phyloP scores from a whole-genome alignment of 192 early-diverging fungal species.

The Coemansia sp. region DNA sequence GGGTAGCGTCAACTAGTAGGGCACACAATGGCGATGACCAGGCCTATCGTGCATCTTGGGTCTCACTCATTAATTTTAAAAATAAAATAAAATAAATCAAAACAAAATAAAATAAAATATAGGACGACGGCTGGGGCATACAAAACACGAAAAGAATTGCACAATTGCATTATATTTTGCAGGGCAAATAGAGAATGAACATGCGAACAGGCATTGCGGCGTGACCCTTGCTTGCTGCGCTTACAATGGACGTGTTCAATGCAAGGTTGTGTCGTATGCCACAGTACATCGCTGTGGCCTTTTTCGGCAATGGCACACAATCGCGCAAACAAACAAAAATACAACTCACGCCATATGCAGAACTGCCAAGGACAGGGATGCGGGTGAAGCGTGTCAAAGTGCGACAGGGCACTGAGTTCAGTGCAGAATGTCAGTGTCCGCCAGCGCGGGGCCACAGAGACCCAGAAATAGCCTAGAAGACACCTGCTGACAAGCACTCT shows the following conservation, averaged over 20 bases:
- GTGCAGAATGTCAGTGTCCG: neutral
- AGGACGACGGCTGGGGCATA: neutral
- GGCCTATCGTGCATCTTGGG: neutral
- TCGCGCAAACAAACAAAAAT: constrained; percentile 2
- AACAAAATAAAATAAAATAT: neutral
- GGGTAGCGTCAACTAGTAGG: neutral
- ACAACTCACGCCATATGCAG: neutral
- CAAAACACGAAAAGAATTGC: neutral
- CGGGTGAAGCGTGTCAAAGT: neutral
- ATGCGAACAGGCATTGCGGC: constrained; percentile 6
- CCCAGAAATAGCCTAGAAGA: constrained; percentile 9
- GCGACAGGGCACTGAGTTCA: neutral
- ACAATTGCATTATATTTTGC: constrained; percentile 11
- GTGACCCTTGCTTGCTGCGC: constrained; percentile 6
- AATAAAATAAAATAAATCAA: neutral
- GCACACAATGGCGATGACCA: neutral
- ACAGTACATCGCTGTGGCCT: constrained; percentile 16
- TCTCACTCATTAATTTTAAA: constrained; percentile 9
- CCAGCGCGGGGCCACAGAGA: constrained; percentile 6
- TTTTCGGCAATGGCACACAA: constrained; percentile 14
- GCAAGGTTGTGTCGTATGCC: constrained; percentile 17
- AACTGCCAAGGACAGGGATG: neutral
- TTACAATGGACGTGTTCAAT: constrained; percentile 10
- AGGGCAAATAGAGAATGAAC: constrained; percentile 1
- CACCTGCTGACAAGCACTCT: constrained; percentile 1